phyloP scores from a whole-genome alignment of 2,329 filamentous ascomycete species.

The Cercospora sojina region DNA sequence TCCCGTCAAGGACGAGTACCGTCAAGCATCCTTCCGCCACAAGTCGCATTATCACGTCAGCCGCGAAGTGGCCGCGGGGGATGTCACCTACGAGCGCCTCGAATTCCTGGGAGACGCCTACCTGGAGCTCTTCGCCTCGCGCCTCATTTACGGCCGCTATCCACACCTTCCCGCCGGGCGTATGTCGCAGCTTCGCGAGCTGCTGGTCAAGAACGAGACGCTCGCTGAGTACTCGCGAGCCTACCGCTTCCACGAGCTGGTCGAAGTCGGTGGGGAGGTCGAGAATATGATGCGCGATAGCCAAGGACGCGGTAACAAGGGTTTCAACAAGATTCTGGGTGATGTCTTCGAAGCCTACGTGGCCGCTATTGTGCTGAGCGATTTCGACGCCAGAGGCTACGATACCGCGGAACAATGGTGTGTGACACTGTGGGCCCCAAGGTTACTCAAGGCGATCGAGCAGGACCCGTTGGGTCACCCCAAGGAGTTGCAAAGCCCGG shows the following conservation, averaged over 20 bases:
- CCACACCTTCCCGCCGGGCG: slow-evolving; percentile 63
- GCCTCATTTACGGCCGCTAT: slow-evolving; percentile 73
- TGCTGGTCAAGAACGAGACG: slow-evolving; percentile 76
- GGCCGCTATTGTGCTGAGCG: slow-evolving; percentile 70
- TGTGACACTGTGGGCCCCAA: slow-evolving; percentile 68
- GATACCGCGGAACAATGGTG: slow-evolving; percentile 67
- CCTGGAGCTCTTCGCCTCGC: slow-evolving; percentile 72
- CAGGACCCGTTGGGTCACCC: slow-evolving; percentile 8
- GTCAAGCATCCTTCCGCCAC: slow-evolving; percentile 37
- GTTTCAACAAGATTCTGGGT: slow-evolving; percentile 69
- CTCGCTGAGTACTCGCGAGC: slow-evolving; percentile 66
- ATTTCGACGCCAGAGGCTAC: slow-evolving; percentile 60
- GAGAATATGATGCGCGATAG: slow-evolving; percentile 23
- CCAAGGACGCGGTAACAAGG: slow-evolving; percentile 49
- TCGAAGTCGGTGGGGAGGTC: slow-evolving; percentile 49
- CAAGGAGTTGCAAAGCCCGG: not conserved
- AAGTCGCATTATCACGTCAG: slow-evolving; percentile 30
- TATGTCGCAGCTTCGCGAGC: slow-evolving; percentile 73
- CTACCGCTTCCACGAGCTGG: slow-evolving; percentile 69
- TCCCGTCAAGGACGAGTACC: slow-evolving; percentile 28
- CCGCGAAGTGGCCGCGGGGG: slow-evolving; percentile 26
- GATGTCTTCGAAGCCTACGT: slow-evolving; percentile 93
- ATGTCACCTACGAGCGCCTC: slow-evolving; percentile 69
- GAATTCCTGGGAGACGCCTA: slow-evolving; percentile 91
- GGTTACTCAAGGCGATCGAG: slow-evolving; percentile 43